Evolutionary conservation across 352 stramenopile genomes (phyloP).

Genomic region (Globisporangium barbulae): DNA sequence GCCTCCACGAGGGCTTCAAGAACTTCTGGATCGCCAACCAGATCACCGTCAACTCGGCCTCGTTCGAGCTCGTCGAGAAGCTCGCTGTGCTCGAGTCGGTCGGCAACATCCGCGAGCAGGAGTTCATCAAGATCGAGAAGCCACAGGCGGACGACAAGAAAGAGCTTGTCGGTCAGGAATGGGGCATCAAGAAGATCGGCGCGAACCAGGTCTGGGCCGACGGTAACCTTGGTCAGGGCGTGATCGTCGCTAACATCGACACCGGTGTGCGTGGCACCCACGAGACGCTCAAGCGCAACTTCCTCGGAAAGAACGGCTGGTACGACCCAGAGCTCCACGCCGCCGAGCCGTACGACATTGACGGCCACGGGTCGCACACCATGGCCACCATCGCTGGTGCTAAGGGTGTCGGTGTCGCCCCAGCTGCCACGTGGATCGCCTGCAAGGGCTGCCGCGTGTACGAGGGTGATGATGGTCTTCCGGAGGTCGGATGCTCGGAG

Average conservation of each 20-base stretch:
- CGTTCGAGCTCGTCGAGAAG: conserved; percentile 21
- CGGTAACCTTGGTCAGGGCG: conserved; percentile 14
- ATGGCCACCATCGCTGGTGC: conserved; percentile 19
- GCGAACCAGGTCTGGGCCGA: conserved; percentile 19
- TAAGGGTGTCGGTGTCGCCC: conserved; percentile 18
- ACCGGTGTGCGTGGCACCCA: conserved; percentile 21
- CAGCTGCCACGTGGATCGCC: conserved; percentile 16
- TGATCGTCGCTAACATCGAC: conserved; percentile 21
- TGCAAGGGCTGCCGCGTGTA: conserved; percentile 19
- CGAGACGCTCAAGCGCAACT: conserved; percentile 21
- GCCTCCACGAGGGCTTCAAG: conserved; percentile 13
- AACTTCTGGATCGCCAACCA: conserved; percentile 30
- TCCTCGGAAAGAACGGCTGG: conserved; percentile 17
- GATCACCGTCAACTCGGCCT: conserved; percentile 12
- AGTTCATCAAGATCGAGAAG: not conserved
- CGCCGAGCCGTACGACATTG: conserved; percentile 18
- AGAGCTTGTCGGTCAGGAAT: conserved; percentile 12
- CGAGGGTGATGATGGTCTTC: conserved; percentile 4
- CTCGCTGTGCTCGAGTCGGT: conserved; percentile 12
- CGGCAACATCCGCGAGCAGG: conserved; percentile 12
- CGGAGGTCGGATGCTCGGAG: conserved; percentile 11
- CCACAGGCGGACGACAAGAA: not conserved
- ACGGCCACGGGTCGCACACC: conserved; percentile 20
- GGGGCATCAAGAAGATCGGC: conserved; percentile 16
- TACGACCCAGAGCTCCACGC: conserved; percentile 21